These are phyloP conservation scores for Cydonia oblonga DNA, from an alignment of 331 rosid species.

Conservation along the genomic window DNA sequence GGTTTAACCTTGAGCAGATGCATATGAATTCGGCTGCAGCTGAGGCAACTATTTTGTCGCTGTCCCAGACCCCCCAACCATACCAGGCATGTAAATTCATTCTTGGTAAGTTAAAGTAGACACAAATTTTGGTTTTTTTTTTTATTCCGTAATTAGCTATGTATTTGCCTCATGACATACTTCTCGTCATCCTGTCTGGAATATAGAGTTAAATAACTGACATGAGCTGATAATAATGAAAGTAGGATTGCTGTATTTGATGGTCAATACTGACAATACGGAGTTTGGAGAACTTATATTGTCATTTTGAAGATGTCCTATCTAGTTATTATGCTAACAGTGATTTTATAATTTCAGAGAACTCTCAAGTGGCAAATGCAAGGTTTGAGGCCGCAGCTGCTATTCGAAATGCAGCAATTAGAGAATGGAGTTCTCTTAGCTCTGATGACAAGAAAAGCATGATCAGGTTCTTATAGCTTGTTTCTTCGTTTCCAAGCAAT, in stretches of 20 bases:
- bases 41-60: conserved; percentile 63
- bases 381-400: conserved; percentile 96
- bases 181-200: not conserved
- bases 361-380: conserved; percentile 67
- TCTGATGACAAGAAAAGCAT: conserved; percentile 64
- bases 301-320: not conserved
- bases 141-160: not conserved
- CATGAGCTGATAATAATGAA: not conserved
- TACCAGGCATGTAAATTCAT: conserved; percentile 80
- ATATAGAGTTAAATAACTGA: not conserved
- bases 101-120: conserved; percentile 49
- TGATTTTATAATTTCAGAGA: conserved; percentile 44
- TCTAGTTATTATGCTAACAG: conserved; percentile 16
- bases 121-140: not conserved
- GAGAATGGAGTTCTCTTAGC: conserved; percentile 82
- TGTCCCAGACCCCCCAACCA: conserved; percentile 73
- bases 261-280: not conserved
- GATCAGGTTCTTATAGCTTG: conserved; percentile 45
- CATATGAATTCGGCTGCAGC: conserved; percentile 65
- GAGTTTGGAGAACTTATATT: not conserved
- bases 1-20: conserved; percentile 43
- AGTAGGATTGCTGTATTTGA: not conserved
- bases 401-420: conserved; percentile 79
- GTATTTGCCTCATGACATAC: not conserved
- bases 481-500: not conserved